These are phyloP conservation scores for Aegilops tauschii DNA, from an alignment of 176 grass and related monocot genomes.

Conservation along the genomic window DNA sequence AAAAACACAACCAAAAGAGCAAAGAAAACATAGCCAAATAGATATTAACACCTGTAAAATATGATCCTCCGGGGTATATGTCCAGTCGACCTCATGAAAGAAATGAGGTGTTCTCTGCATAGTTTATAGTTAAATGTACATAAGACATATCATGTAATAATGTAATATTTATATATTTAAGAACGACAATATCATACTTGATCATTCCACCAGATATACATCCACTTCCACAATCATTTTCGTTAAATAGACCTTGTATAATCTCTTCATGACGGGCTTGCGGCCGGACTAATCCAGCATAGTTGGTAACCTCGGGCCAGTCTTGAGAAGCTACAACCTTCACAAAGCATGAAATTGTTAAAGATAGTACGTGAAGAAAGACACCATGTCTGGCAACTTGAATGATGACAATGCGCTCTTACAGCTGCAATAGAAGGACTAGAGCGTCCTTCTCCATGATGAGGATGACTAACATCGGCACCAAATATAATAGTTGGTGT, in stretches of 20 bases:
- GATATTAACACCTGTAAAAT: conserved; percentile 54
- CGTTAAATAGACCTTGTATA: conserved; percentile 57
- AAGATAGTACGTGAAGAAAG: background rate
- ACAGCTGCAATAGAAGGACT: conserved; percentile 69
- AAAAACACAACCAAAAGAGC: background rate
- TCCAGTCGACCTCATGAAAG: conserved; percentile 50
- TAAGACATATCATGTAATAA: background rate
- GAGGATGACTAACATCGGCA: conserved; percentile 57
- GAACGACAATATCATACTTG: conserved; percentile 28
- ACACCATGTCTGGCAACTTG: background rate
- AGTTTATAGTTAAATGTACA: background rate
- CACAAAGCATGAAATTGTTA: background rate
- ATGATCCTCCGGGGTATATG: conserved; percentile 63
- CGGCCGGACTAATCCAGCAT: conserved; percentile 52
- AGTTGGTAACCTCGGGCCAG: conserved; percentile 64
- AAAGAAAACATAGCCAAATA: background rate
- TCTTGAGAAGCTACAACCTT: conserved; percentile 76
- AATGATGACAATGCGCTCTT: conserved; percentile 4
- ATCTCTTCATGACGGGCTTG: conserved; percentile 46
- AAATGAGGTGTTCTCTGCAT: conserved; percentile 58
- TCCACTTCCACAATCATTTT: conserved; percentile 43
- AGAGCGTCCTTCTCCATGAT: conserved; percentile 47
- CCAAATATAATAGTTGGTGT: conserved; percentile 64
- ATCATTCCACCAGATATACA: conserved; percentile 45
- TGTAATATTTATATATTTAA: background rate